Evolutionary conservation across 2,329 filamentous ascomycete species (phyloP).

Genomic region (Paradendryphiella salina): DNA sequence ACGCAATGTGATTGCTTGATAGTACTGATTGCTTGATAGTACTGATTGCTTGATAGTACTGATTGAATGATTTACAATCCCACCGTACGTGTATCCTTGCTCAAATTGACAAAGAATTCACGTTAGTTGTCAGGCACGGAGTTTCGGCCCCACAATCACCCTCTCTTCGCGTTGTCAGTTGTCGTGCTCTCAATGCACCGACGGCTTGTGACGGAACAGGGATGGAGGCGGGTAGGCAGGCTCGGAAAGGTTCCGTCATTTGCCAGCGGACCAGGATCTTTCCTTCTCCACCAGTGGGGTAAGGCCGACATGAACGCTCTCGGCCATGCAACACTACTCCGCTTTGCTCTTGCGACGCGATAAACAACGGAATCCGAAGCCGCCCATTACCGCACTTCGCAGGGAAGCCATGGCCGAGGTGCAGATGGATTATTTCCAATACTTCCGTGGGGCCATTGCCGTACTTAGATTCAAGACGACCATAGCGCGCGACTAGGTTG

Average conservation of each 20-base stretch:
- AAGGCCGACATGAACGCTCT: slow-evolving; percentile 20
- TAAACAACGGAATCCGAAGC: slow-evolving; percentile 31
- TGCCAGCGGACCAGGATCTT: slow-evolving; percentile 14
- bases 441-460: background rate
- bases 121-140: slow-evolving; percentile 9
- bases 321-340: slow-evolving; percentile 18
- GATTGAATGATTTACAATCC: background rate
- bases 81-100: background rate
- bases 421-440: slow-evolving; percentile 1
- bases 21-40: background rate
- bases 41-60: background rate
- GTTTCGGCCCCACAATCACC: slow-evolving; percentile 16
- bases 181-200: slow-evolving; percentile 5
- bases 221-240: slow-evolving; percentile 20
- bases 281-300: slow-evolving; percentile 23
- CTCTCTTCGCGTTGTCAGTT: slow-evolving; percentile 1
- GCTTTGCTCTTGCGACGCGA: slow-evolving; percentile 18
- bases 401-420: slow-evolving; percentile 23
- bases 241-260: slow-evolving; percentile 35
- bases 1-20: background rate
- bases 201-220: slow-evolving; percentile 35
- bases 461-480: slow-evolving; percentile 1
- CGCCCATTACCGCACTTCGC: slow-evolving; percentile 39
- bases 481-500: slow-evolving; percentile 9
- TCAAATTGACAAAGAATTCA: background rate